Evolutionary conservation across 345 rosid genomes (phyloP).

Genomic region (Hevea brasiliensis): DNA sequence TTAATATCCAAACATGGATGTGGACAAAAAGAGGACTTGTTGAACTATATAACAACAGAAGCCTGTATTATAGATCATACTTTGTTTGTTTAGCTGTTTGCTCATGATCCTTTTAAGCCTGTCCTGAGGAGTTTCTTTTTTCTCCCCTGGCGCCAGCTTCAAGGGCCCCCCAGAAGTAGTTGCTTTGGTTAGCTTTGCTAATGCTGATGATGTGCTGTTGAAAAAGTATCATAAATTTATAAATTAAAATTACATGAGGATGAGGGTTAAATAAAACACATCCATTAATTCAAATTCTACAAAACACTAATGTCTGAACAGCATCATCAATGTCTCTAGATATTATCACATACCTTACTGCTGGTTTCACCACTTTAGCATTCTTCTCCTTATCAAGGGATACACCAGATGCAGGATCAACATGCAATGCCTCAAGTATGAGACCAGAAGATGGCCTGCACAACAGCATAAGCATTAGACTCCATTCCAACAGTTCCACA

Average conservation of each 20-base stretch:
- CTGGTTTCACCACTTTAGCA: constrained; percentile 48
- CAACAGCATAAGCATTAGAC: constrained; percentile 48
- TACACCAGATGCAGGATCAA: constrained; percentile 96
- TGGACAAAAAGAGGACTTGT: neutral
- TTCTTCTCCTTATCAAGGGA: constrained; percentile 76
- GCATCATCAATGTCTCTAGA: constrained; percentile 6
- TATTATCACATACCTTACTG: constrained; percentile 48
- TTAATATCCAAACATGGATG: neutral
- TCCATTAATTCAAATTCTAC: neutral
- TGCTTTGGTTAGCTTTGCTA: constrained; percentile 77
- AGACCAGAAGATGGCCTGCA: constrained; percentile 85
- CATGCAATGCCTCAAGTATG: constrained; percentile 95
- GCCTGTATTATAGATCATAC: constrained; percentile 41
- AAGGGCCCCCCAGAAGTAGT: constrained; percentile 48
- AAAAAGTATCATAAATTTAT: neutral
- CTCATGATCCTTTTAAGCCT: constrained; percentile 96
- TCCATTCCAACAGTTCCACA: constrained; percentile 20
- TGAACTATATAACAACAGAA: neutral
- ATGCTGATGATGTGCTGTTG: constrained; percentile 64
- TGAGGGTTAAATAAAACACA: neutral
- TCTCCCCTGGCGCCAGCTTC: constrained; percentile 63
- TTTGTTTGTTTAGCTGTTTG: constrained; percentile 85
- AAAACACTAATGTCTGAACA: neutral
- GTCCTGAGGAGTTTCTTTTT: constrained; percentile 98
- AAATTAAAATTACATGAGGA: neutral